Percentiles rank a stretch among this genome's conserved stretches.
These are phyloP conservation scores for Annulohypoxylon moriforme DNA, from an alignment of 495 filamentous ascomycete species.

Conservation along the genomic window DNA sequence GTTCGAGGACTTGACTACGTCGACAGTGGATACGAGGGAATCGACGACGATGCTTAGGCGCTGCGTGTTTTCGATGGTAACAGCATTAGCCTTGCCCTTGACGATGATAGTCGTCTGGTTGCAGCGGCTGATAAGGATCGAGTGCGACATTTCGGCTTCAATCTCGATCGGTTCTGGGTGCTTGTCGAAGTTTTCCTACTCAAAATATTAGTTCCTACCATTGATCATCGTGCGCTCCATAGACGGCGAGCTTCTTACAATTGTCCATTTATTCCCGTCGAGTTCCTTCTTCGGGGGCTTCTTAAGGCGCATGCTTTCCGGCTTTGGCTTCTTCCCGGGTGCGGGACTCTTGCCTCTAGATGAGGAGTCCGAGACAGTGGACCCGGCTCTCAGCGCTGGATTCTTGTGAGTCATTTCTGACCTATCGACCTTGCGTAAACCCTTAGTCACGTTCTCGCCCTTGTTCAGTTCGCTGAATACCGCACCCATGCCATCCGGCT, in stretches of 20 bases:
- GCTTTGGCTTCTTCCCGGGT: constrained; percentile 92
- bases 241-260: constrained; percentile 61
- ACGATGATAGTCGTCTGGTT: constrained; percentile 90
- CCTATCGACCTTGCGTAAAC: constrained; percentile 91
- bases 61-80: constrained; percentile 89
- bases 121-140: constrained; percentile 91
- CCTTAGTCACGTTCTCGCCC: constrained; percentile 84
- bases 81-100: constrained; percentile 91
- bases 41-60: constrained; percentile 89
- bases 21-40: constrained; percentile 87
- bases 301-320: constrained; percentile 91
- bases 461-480: constrained; percentile 93
- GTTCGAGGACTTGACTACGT: constrained; percentile 91
- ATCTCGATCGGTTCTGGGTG: constrained; percentile 77
- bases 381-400: constrained; percentile 81
- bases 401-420: constrained; percentile 99
- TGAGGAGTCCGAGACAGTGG: constrained; percentile 73
- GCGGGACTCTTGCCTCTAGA: constrained; percentile 80
- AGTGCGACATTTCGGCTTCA: constrained; percentile 82
- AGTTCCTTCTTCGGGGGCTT: constrained; percentile 92
- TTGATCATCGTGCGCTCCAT: neutral
- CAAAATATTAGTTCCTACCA: constrained; percentile 10
- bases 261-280: constrained; percentile 94
- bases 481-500: constrained; percentile 68
- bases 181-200: constrained; percentile 88